Evolutionary conservation across 495 filamentous ascomycete species (phyloP), one percentile per base, ranked within the genome.

Genomic region (Penicillium ucsense): DNA sequence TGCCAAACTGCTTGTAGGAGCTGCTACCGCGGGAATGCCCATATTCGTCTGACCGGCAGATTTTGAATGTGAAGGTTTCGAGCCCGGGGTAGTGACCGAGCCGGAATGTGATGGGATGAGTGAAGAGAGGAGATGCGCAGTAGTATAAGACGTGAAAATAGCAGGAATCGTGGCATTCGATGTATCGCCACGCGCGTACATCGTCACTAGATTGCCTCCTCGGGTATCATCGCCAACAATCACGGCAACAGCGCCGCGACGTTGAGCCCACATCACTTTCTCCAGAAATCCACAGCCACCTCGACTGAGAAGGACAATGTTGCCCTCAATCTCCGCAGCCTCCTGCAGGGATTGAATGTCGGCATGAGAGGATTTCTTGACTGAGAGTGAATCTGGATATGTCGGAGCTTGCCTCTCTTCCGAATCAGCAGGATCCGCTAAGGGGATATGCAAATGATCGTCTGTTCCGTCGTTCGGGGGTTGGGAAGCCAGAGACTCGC

Each of bases 271-370:
- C 61, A 90, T 89, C 47, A 89, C 88, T 64, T 99, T 99, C 56
- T 97, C 91, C 35, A 96, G 67, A 62, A 98, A 98, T 9, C 92
- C 94, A 65, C 92, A 98, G 10, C 92, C 92, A 31, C 92, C 92
- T 35, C 92, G 80, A 55, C 86, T 91, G 43, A 98, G 71, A 30
- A 98, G 64, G 4, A 92, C 91, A 41, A 97, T 79, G 56, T 94
- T 97, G 45, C 92, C 92, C 29, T 81, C 78, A 55, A 98, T 97
- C 62, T 97, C 94, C 5, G 92, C 91, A 45, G 81, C 82, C 66
- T 96, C 90, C 66, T 98, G 92, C 43, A 96, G 69, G 0, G 86
- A 94, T 63, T 96, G 89, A 47, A 96, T 96, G 63, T 96, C 91
- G 34, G 90, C 90, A 67, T 96, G 90, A 10, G 70, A 65, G 3